phyloP scores from a whole-genome alignment of 495 filamentous ascomycete genomes.

The Talaromyces adpressus region DNA sequence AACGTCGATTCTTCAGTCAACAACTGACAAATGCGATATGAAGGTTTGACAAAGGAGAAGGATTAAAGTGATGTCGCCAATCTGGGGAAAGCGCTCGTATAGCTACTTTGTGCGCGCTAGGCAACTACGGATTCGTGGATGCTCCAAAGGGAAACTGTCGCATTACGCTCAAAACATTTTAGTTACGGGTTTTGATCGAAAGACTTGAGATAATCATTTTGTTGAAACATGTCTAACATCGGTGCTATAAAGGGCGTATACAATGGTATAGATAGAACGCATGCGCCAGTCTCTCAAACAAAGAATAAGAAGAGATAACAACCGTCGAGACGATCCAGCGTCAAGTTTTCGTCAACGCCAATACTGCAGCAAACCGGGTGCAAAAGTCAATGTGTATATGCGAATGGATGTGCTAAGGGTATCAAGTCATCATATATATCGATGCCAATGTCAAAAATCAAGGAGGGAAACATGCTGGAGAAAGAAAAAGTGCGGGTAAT shows the following conservation, averaged over 20 bases:
- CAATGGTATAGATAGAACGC: not conserved
- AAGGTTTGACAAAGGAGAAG: not conserved
- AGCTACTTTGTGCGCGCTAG: not conserved
- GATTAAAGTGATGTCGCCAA: not conserved
- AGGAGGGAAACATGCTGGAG: conserved; percentile 1
- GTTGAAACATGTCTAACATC: not conserved
- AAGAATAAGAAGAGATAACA: not conserved
- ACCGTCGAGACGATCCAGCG: not conserved
- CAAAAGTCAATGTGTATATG: not conserved
- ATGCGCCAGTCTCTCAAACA: not conserved
- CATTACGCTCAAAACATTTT: not conserved
- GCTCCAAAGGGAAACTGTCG: not conserved
- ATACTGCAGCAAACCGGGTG: not conserved
- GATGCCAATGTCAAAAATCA: not conserved
- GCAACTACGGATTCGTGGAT: not conserved
- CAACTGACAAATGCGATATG: not conserved
- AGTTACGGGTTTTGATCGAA: not conserved
- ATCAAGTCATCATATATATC: conserved; percentile 4
- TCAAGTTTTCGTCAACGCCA: not conserved
- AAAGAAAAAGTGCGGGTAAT: not conserved
- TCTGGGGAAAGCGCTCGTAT: not conserved
- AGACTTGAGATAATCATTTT: not conserved
- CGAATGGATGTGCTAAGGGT: conserved; percentile 1
- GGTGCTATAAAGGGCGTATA: not conserved
- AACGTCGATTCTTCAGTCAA: not conserved